Percentiles rank a stretch among this genome's conserved stretches.
phyloP scores from a whole-genome alignment of 2,329 filamentous ascomycete species.

The Hortaea werneckii region DNA sequence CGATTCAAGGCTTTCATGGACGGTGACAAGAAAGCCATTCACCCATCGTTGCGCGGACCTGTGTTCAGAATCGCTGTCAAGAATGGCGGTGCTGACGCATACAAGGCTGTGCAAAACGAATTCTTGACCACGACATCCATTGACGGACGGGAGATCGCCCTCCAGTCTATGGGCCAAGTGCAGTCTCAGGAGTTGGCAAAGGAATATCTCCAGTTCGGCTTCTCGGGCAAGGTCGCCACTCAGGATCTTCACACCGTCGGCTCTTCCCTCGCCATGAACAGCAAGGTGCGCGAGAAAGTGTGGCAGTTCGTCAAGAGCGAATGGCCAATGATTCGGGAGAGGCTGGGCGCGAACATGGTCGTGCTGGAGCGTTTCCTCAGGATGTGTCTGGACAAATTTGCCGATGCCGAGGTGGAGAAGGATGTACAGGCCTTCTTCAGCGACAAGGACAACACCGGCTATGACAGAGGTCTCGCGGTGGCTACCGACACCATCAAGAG shows the following conservation, averaged over 20 bases:
- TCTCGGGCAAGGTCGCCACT: conserved; percentile 72
- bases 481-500: conserved; percentile 78
- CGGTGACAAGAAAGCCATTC: conserved; percentile 58
- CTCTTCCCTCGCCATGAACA: conserved; percentile 62
- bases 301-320: conserved; percentile 82
- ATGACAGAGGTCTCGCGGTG: conserved; percentile 75
- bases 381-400: conserved; percentile 67
- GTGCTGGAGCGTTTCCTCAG: conserved; percentile 83
- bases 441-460: conserved; percentile 74
- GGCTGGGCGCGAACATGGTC: conserved; percentile 71
- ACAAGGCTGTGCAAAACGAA: conserved; percentile 69
- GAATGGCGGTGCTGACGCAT: conserved; percentile 60
- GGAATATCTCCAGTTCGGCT: conserved; percentile 60
- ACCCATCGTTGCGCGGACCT: conserved; percentile 69
- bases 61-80: conserved; percentile 73
- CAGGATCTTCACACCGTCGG: conserved; percentile 82
- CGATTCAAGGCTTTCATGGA: conserved; percentile 72
- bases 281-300: conserved; percentile 58
- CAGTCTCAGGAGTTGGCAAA: conserved; percentile 59
- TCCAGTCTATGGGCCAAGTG: conserved; percentile 65
- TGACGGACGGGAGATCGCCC: conserved; percentile 80
- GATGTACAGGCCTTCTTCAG: conserved; percentile 81
- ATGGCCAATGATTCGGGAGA: conserved; percentile 63
- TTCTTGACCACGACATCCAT: conserved; percentile 74
- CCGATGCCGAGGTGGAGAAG: conserved; percentile 55